phyloP scores from a whole-genome alignment of 108 stramenopile genomes.

The Licmophora abbreviata region DNA sequence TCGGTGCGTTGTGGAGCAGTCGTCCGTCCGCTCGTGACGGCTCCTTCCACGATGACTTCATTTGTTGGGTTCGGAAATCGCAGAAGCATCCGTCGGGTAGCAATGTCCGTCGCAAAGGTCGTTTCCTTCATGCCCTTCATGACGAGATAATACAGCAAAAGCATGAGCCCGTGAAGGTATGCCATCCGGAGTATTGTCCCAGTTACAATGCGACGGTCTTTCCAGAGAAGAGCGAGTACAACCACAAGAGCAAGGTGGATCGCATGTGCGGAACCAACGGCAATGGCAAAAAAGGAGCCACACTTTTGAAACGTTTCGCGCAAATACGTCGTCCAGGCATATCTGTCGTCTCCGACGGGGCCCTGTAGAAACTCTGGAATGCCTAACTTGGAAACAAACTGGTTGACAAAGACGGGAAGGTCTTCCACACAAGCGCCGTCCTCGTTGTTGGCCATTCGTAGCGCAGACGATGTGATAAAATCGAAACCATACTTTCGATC shows the following conservation, averaged over 20 bases:
- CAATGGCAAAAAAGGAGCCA: constrained; percentile 7
- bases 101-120: constrained; percentile 22
- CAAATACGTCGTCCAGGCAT: constrained; percentile 30
- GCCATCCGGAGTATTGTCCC: constrained; percentile 7
- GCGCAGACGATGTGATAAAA: constrained; percentile 24
- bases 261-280: too few relatives aligned
- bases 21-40: constrained; percentile 11
- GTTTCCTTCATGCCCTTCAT: constrained; percentile 7
- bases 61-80: constrained; percentile 24
- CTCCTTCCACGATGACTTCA: constrained; percentile 3
- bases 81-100: constrained; percentile 18
- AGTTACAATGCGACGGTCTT: neutral
- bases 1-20: constrained; percentile 33
- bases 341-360: constrained; percentile 12
- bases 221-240: neutral
- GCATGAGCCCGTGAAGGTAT: constrained; percentile 11
- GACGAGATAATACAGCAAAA: constrained; percentile 6
- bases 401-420: constrained; percentile 12
- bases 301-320: constrained; percentile 21
- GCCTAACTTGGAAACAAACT: constrained; percentile 6
- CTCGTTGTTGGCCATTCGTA: constrained; percentile 49
- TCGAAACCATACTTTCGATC: constrained; percentile 42
- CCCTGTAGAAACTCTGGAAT: constrained; percentile 32
- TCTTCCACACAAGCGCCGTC: constrained; percentile 28
- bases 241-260: neutral